These are phyloP conservation scores for Chlorella sp. DNA, from an alignment of 139 green algal species.

Conservation along the genomic window DNA sequence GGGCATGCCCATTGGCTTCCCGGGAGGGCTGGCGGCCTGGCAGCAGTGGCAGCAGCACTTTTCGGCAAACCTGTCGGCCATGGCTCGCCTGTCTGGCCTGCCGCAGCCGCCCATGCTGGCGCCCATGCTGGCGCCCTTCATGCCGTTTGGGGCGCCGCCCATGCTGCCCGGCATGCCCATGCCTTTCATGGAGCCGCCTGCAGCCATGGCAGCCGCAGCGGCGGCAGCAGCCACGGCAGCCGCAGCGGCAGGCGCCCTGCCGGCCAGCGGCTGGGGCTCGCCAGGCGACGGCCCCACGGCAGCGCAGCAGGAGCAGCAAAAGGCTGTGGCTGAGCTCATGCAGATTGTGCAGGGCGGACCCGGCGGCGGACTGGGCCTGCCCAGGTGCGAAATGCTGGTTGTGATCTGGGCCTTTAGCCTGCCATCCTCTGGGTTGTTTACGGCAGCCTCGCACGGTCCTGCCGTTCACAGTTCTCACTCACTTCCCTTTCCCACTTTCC, in stretches of 20 bases:
- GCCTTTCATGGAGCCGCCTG: background rate
- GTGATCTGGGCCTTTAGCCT: background rate
- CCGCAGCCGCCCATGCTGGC: background rate
- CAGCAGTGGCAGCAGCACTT: background rate
- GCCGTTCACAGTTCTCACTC: too few relatives aligned
- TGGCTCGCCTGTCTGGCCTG: background rate
- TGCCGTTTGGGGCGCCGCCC: background rate
- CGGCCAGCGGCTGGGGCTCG: background rate
- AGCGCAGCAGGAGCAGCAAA: background rate
- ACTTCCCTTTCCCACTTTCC: too few relatives aligned
- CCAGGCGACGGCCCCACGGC: background rate
- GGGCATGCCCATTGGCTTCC: background rate
- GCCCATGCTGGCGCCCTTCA: conserved; percentile 3
- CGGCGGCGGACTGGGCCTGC: background rate
- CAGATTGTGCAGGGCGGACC: conserved; percentile 21
- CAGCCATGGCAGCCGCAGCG: background rate
- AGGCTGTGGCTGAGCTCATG: conserved; percentile 18
- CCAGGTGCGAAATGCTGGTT: background rate
- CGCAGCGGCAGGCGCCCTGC: background rate
- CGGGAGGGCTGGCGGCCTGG: background rate
- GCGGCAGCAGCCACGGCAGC: background rate
- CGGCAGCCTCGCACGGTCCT: too few relatives aligned
- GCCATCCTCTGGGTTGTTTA: background rate
- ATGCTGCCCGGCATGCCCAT: background rate
- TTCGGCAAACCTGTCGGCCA: background rate